Evolutionary conservation across 306 rosid genomes (phyloP).

Genomic region (Lithocarpus polystachyus): DNA sequence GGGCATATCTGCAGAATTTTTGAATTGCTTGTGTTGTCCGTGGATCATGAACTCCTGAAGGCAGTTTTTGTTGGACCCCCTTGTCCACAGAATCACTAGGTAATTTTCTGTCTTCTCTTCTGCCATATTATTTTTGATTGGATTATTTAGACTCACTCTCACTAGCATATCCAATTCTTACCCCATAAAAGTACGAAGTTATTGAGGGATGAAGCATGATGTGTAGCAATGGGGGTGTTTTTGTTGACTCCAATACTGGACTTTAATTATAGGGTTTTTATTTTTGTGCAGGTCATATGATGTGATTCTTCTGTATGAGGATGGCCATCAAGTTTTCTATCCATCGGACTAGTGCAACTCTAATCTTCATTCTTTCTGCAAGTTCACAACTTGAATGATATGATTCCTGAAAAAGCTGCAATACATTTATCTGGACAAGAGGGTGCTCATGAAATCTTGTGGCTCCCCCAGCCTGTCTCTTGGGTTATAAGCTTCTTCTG

Average conservation of each 20-base stretch:
- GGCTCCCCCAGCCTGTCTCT: background rate
- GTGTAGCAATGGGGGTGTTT: background rate
- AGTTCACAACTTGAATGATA: slow-evolving; percentile 16
- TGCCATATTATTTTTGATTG: background rate
- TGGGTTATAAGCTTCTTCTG: slow-evolving; percentile 24
- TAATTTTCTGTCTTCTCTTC: slow-evolving; percentile 19
- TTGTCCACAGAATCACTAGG: slow-evolving; percentile 26
- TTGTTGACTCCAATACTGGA: background rate
- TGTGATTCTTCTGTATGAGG: slow-evolving; percentile 14
- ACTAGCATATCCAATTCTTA: background rate
- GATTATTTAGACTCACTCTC: slow-evolving; percentile 24
- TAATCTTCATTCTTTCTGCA: background rate
- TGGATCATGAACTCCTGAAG: slow-evolving; percentile 24
- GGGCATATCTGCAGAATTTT: slow-evolving; percentile 28
- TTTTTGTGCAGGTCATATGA: background rate
- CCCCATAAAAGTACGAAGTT: background rate
- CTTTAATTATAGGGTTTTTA: background rate
- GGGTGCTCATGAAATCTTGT: slow-evolving; percentile 7
- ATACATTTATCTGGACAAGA: slow-evolving; percentile 6
- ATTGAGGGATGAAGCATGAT: too few relatives aligned
- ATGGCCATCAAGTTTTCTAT: slow-evolving; percentile 16
- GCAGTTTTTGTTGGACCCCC: slow-evolving; percentile 27
- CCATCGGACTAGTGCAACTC: background rate
- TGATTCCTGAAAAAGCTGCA: slow-evolving; percentile 16
- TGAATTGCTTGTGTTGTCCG: slow-evolving; percentile 54